A percentile compares a stretch with the other conserved stretches of the same genome.
Evolutionary conservation across 163 green algal genomes (phyloP).

Genomic region (Volvox carteri): DNA sequence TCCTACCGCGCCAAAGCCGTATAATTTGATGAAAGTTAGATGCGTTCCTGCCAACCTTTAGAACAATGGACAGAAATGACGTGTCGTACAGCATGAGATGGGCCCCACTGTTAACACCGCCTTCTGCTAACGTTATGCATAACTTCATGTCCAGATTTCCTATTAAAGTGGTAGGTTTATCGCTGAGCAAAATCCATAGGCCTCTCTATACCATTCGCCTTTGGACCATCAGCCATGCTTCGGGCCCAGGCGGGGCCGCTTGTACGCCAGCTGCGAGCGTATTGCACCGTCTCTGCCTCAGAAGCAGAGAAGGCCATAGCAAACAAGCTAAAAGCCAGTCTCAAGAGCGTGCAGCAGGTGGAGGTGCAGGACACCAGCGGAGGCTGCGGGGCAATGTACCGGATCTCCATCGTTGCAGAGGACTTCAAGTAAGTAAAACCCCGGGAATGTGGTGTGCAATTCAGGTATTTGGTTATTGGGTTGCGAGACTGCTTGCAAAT

Average conservation of each 20-base stretch:
- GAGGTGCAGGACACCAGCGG: constrained; percentile 55
- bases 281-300: constrained; percentile 28
- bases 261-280: neutral
- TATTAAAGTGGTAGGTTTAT: too few relatives aligned
- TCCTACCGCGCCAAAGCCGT: too few relatives aligned
- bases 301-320: constrained; percentile 53
- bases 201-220: too few relatives aligned
- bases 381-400: constrained; percentile 57
- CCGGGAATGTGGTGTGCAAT: neutral
- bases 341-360: constrained; percentile 22
- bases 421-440: constrained; percentile 62
- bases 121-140: too few relatives aligned
- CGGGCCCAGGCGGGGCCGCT: neutral
- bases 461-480: too few relatives aligned
- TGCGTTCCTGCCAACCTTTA: too few relatives aligned
- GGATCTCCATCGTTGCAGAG: constrained; percentile 51
- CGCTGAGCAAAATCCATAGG: too few relatives aligned
- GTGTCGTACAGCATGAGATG: neutral
- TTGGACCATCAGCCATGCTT: constrained; percentile 12
- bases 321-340: constrained; percentile 1
- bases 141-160: too few relatives aligned
- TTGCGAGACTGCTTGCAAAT: too few relatives aligned
- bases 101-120: too few relatives aligned
- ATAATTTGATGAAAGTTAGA: too few relatives aligned
- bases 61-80: neutral